Percentiles rank a stretch among this genome's conserved stretches.
phyloP scores from a whole-genome alignment of 371 early-diverging fungal species.

The Globomyces sp. region DNA sequence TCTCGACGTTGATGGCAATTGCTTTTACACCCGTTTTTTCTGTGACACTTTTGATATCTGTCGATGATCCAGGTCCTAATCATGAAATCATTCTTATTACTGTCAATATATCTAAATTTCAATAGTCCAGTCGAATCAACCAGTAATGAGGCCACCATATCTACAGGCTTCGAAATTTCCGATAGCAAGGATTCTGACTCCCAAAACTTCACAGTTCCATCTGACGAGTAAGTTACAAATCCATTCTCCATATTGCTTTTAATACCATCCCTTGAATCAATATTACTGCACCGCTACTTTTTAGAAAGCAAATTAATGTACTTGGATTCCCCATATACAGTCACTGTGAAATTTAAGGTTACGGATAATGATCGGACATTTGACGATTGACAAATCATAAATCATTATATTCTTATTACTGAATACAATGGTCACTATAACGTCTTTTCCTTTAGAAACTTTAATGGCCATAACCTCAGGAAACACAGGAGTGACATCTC shows the following conservation, averaged over 20 bases:
- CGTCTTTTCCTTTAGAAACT: constrained; percentile 28
- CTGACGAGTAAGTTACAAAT: constrained; percentile 76
- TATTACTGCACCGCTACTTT: not conserved
- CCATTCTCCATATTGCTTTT: not conserved
- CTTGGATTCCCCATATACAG: constrained; percentile 85
- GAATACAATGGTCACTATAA: constrained; percentile 49
- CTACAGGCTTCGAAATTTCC: not conserved
- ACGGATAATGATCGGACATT: constrained; percentile 61
- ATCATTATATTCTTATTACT: constrained; percentile 72
- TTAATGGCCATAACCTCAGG: constrained; percentile 63
- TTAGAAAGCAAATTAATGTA: constrained; percentile 26
- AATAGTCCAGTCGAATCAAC: constrained; percentile 37
- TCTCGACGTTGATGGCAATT: constrained; percentile 67
- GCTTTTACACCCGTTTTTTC: constrained; percentile 62
- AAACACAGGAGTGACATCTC: constrained; percentile 37
- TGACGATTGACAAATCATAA: constrained; percentile 71
- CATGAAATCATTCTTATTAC: constrained; percentile 25
- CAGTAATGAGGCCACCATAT: constrained; percentile 40
- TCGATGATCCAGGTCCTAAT: constrained; percentile 25
- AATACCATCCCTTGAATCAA: not conserved
- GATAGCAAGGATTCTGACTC: constrained; percentile 31
- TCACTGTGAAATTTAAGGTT: constrained; percentile 75
- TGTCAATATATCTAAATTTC: not conserved
- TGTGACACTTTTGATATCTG: constrained; percentile 38
- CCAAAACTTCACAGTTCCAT: constrained; percentile 83